Percentiles rank a stretch among this genome's conserved stretches.
Conservation (phyloP, 1,139 yeast genomes). For the Scheffersomyces parashehatae region DNA sequence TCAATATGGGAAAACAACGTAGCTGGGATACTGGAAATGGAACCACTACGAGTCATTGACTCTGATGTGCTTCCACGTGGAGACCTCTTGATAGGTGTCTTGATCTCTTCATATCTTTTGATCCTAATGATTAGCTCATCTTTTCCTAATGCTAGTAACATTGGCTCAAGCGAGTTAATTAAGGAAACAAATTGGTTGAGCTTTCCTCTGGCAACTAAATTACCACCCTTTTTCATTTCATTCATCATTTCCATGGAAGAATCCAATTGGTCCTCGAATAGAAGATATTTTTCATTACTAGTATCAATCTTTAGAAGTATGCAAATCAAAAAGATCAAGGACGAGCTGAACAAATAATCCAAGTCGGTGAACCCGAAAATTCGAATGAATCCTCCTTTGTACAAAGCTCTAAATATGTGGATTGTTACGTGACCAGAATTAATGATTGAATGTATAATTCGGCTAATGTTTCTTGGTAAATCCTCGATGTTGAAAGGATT, state of each 20-base stretch:
- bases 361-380: slow-evolving; percentile 30
- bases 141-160: slow-evolving; percentile 5
- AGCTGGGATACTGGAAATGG: too few species aligned
- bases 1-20: too few species aligned
- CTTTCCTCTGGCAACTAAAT: slow-evolving; percentile 26
- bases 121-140: slow-evolving; percentile 2
- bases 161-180: slow-evolving; percentile 11
- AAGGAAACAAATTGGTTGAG: slow-evolving; percentile 20
- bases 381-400: slow-evolving; percentile 19
- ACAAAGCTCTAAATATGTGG: slow-evolving; percentile 23
- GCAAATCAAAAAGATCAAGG: slow-evolving; percentile 25
- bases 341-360: slow-evolving; percentile 24
- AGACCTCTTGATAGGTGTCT: background rate
- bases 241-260: slow-evolving; percentile 20
- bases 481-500: slow-evolving; percentile 7
- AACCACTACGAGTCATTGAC: too few species aligned
- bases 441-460: slow-evolving; percentile 18
- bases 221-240: slow-evolving; percentile 25
- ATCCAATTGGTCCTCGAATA: slow-evolving; percentile 22
- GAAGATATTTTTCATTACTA: slow-evolving; percentile 6
- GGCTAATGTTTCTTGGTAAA: slow-evolving; percentile 22
- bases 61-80: background rate
- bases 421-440: slow-evolving; percentile 27
- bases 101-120: slow-evolving; percentile 1
- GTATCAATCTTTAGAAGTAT: slow-evolving; percentile 17